These are phyloP conservation scores for Cyberlindnera bimundalis DNA, from an alignment of 805 yeast species.

Conservation along the genomic window DNA sequence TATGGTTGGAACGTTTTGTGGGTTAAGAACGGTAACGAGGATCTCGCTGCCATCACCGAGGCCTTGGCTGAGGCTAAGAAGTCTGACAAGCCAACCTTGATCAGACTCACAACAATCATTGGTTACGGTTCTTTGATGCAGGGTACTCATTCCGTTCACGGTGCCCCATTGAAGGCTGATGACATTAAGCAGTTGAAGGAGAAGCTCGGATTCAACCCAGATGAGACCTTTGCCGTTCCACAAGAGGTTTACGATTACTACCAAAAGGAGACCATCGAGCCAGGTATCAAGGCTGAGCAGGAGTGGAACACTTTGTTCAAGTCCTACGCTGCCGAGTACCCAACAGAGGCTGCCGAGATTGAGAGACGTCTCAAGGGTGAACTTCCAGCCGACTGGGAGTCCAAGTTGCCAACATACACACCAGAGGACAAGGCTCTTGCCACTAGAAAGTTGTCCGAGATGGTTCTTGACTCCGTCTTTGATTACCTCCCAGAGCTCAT, in stretches of 20 bases:
- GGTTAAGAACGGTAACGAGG: constrained; percentile 79
- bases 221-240: constrained; percentile 73
- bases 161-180: constrained; percentile 92
- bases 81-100: constrained; percentile 84
- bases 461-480: constrained; percentile 60
- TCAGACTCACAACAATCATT: constrained; percentile 85
- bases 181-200: constrained; percentile 84
- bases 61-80: constrained; percentile 83
- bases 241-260: constrained; percentile 76
- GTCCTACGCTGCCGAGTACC: constrained; percentile 64
- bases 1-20: constrained; percentile 90
- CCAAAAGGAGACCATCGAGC: constrained; percentile 47
- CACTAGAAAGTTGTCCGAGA: constrained; percentile 90
- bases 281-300: constrained; percentile 64
- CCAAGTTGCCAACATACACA: constrained; percentile 73
- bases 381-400: constrained; percentile 82
- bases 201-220: constrained; percentile 86
- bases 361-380: constrained; percentile 72
- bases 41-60: constrained; percentile 61
- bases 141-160: constrained; percentile 94
- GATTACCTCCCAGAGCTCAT: constrained; percentile 77
- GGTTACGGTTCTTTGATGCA: constrained; percentile 86
- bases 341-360: constrained; percentile 75
- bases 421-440: constrained; percentile 82
- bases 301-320: constrained; percentile 71